Percentiles rank a stretch among this genome's conserved stretches.
Evolutionary conservation across 108 stramenopile genomes (phyloP).

Genomic region (Conticribra weissflogii): DNA sequence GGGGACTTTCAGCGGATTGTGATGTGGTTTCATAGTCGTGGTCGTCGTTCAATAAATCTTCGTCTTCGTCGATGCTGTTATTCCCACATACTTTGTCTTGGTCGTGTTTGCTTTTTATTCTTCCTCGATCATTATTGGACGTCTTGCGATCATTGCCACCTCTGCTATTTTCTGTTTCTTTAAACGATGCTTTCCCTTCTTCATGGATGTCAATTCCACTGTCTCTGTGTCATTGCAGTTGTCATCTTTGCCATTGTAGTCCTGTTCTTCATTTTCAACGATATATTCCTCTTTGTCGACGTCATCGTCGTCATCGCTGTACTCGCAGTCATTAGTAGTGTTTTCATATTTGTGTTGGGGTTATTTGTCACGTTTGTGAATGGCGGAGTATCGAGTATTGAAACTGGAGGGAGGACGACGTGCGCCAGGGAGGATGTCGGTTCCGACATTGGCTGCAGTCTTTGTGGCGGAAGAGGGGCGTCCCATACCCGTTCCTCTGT

Average conservation of each 20-base stretch:
- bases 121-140: neutral
- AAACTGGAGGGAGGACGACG: too few relatives aligned
- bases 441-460: too few relatives aligned
- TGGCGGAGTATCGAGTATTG: too few relatives aligned
- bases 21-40: slow-evolving; percentile 8
- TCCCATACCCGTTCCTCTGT: too few relatives aligned
- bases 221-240: neutral
- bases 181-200: neutral
- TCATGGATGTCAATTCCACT: neutral
- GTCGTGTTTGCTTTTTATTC: neutral
- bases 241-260: neutral
- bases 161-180: neutral
- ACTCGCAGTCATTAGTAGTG: too few relatives aligned
- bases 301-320: too few relatives aligned
- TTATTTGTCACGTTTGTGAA: too few relatives aligned
- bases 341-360: too few relatives aligned
- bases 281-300: too few relatives aligned
- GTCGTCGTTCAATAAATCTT: slow-evolving; percentile 14
- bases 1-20: neutral
- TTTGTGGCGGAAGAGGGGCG: too few relatives aligned
- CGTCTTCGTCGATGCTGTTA: slow-evolving; percentile 12
- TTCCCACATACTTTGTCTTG: neutral
- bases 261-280: too few relatives aligned
- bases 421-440: too few relatives aligned
- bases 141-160: neutral